Conservation (phyloP, 345 rosid genomes). For the Brassica juncea region DNA sequence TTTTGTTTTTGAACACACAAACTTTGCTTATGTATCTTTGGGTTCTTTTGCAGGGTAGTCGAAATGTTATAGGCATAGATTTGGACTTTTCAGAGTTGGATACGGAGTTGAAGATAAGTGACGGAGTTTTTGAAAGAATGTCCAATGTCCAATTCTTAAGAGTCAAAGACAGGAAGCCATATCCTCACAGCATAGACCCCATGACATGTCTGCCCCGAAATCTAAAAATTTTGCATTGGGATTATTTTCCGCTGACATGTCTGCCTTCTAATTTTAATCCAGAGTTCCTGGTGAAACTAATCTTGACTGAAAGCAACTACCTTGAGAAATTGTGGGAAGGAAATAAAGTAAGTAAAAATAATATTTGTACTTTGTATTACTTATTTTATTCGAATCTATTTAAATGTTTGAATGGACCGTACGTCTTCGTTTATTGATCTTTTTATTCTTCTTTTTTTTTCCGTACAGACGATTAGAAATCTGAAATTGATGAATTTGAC, state of each 20-base stretch:
- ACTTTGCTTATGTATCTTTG: neutral
- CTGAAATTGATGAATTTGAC: neutral
- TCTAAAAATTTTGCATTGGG: constrained; percentile 22
- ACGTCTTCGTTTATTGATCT: neutral
- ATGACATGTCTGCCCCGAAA: neutral
- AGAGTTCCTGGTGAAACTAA: constrained; percentile 19
- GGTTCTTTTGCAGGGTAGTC: constrained; percentile 21
- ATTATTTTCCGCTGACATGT: constrained; percentile 1
- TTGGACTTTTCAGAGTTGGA: neutral
- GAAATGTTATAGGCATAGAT: constrained; percentile 18
- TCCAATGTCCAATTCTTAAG: constrained; percentile 13
- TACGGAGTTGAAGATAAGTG: neutral
- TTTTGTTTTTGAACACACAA: neutral
- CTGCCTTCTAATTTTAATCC: constrained; percentile 20
- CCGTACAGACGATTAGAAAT: neutral
- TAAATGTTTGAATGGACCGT: neutral
- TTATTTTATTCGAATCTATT: neutral
- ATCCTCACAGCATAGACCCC: neutral
- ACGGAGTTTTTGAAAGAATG: constrained; percentile 15
- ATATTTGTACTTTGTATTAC: neutral
- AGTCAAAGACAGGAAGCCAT: neutral
- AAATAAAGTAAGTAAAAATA: constrained; percentile 20
- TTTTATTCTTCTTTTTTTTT: neutral
- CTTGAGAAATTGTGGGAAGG: constrained; percentile 35
- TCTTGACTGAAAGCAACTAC: neutral